phyloP scores from a whole-genome alignment of 2,329 filamentous ascomycete species.

The Exophiala bonariae region DNA sequence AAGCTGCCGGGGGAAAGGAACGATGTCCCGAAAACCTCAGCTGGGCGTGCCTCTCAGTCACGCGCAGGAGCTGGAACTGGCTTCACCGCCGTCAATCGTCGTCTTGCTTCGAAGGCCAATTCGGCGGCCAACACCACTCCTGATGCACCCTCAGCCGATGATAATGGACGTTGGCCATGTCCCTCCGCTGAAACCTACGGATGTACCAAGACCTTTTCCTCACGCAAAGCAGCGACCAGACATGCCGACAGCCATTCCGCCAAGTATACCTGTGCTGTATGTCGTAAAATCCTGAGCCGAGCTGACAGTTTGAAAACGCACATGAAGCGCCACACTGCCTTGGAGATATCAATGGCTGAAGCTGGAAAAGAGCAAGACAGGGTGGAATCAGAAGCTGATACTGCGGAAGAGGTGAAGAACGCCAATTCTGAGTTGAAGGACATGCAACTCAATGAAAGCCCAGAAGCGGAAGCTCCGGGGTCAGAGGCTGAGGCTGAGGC shows the following conservation, averaged over 20 bases:
- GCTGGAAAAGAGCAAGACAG: not conserved
- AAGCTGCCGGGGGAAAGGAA: too few species aligned
- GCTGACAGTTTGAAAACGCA: conserved; percentile 17
- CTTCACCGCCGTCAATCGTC: too few species aligned
- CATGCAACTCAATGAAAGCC: too few species aligned
- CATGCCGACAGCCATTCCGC: conserved; percentile 19
- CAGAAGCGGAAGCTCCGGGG: too few species aligned
- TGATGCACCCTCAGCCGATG: not conserved
- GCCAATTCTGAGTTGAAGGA: too few species aligned
- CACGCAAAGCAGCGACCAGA: conserved; percentile 15
- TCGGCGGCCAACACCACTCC: not conserved
- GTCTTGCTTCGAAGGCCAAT: too few species aligned
- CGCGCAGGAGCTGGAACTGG: too few species aligned
- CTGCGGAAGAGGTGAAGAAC: too few species aligned
- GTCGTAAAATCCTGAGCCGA: conserved; percentile 15
- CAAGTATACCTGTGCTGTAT: conserved; percentile 18
- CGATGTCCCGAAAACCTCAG: too few species aligned
- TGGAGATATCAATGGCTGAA: conserved; percentile 13
- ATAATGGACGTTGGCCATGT: conserved; percentile 19
- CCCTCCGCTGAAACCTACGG: conserved; percentile 13
- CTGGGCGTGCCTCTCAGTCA: too few species aligned
- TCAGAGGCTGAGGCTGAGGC: too few species aligned
- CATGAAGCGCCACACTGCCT: conserved; percentile 12
- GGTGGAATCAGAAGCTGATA: too few species aligned
- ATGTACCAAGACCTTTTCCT: conserved; percentile 21